Base-by-base conservation (phyloP, 768 basidiomycete species). In the Megacollybia marginata region DNA sequence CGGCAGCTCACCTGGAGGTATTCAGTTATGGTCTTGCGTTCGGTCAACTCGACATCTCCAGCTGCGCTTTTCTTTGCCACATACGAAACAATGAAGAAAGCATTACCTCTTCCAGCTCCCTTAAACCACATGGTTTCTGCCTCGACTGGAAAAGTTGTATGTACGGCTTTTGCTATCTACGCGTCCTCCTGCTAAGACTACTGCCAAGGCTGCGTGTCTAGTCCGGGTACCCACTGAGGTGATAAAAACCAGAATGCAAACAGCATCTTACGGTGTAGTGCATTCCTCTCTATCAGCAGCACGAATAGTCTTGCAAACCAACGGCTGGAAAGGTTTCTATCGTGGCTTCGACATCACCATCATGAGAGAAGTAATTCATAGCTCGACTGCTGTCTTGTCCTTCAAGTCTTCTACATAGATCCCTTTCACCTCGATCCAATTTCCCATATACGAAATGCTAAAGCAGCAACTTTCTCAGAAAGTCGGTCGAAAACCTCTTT, bases 11-110 rank as follows among this genome's bases (percentile, higher is more conserved):
- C 95, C 95, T 0, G 94, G 95, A 66, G 94, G 94, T 94, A 28
- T 28, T 3, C 15, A 28, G 28, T 46, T 12, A 15, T 31, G 23
- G 23, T 6, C 23, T 28, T 28, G 23, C 2, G 6, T 28, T 28
- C 23, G 23, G 23, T 28, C 23, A 28, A 6, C 23, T 28, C 23
- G 32, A 33, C 33, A 18, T n/a, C 28, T n/a, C 20, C 58, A 98
- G 96, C 96, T 51, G 93, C 94, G 4, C 80, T 80, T 0, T 99
- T 99, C 74, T 99, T 99, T 66, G 87, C 88, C n/a, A 89, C 85
- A 0, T 99, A 99, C 62, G 94, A 98, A 59, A 78, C 80, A 6
- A 73, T 94, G 57, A 99, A 99, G 65, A 75, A 76, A 48, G 66
- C 63, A n/a, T 63, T 92, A 0, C 89, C 92, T 0, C 59, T 83